Conservation (phyloP, 495 filamentous ascomycete species). For the Schizothecium vesticola region DNA sequence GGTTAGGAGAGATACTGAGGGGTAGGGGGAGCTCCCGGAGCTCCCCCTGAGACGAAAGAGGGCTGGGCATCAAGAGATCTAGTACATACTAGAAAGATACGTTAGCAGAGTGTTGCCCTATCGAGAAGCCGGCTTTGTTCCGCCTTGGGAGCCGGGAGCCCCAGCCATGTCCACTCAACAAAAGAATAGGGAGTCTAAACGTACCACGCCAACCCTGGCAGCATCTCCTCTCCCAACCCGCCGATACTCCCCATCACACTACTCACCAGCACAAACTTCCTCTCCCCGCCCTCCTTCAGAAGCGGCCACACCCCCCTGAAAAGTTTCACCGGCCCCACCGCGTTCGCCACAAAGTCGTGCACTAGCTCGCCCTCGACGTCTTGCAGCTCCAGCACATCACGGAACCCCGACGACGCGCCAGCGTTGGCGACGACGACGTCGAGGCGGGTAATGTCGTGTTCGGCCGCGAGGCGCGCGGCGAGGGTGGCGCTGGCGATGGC, state of each 20-base stretch:
- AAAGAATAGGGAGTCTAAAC: too few species aligned
- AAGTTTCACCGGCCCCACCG: slow-evolving; percentile 25
- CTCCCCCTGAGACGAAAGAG: too few species aligned
- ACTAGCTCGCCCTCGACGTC: slow-evolving; percentile 10
- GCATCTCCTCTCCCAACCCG: slow-evolving; percentile 13
- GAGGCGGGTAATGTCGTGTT: slow-evolving; percentile 30
- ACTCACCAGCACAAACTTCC: slow-evolving; percentile 32
- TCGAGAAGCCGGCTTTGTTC: too few species aligned
- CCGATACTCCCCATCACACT: slow-evolving; percentile 32
- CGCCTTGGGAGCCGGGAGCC: too few species aligned
- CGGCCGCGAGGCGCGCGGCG: slow-evolving; percentile 12
- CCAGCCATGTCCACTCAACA: too few species aligned
- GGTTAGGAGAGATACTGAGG: too few species aligned
- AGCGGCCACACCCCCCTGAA: slow-evolving; percentile 28
- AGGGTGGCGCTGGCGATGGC: slow-evolving; percentile 29
- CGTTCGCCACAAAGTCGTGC: slow-evolving; percentile 28
- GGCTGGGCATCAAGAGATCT: too few species aligned
- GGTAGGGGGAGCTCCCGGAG: too few species aligned
- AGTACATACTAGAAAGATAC: too few species aligned
- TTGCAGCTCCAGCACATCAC: slow-evolving; percentile 8
- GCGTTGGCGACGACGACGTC: slow-evolving; percentile 53
- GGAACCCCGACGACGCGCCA: slow-evolving; percentile 27
- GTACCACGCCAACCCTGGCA: slow-evolving; percentile 23
- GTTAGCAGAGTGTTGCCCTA: too few species aligned
- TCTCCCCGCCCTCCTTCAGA: slow-evolving; percentile 6